A percentile compares a stretch with the other conserved stretches of the same genome.
Evolutionary conservation across 2,329 filamentous ascomycete genomes (phyloP).

Genomic region (Alternaria ventricosa): DNA sequence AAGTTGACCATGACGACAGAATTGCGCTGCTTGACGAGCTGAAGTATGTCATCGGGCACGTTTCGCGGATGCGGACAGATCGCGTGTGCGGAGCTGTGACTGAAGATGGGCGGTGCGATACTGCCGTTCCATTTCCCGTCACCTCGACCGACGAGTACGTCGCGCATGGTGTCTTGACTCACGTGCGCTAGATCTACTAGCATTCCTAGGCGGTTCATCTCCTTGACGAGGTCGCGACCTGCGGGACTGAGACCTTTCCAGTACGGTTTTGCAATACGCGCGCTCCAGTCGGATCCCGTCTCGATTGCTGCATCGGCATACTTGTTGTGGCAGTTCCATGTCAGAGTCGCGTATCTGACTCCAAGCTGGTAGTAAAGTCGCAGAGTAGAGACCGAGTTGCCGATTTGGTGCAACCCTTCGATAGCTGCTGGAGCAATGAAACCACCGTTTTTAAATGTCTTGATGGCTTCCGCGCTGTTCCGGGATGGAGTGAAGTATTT

Average conservation of each 20-base stretch:
- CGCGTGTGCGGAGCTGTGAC: constrained; percentile 80
- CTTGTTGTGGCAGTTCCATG: constrained; percentile 90
- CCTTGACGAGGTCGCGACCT: constrained; percentile 73
- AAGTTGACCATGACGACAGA: constrained; percentile 94
- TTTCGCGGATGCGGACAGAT: constrained; percentile 90
- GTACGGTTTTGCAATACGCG: constrained; percentile 58
- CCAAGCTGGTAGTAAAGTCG: constrained; percentile 78
- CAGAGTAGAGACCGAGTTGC: constrained; percentile 78
- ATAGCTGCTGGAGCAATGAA: constrained; percentile 48
- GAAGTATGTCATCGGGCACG: constrained; percentile 82
- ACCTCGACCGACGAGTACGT: constrained; percentile 70
- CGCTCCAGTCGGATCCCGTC: constrained; percentile 51
- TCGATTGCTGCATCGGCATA: constrained; percentile 85
- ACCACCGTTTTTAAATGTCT: constrained; percentile 54
- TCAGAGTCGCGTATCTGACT: constrained; percentile 86
- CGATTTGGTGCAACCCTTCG: constrained; percentile 86
- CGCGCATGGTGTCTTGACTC: constrained; percentile 80
- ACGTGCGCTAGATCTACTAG: constrained; percentile 89
- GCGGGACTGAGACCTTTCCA: constrained; percentile 76
- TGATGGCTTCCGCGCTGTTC: constrained; percentile 66
- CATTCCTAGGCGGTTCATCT: constrained; percentile 96
- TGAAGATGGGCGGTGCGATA: constrained; percentile 84
- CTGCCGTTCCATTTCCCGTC: constrained; percentile 70
- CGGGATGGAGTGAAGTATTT: constrained; percentile 70
- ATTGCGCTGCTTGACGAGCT: constrained; percentile 74